Conservation (phyloP, 2,329 filamentous ascomycete species). For the Ophiobolus disseminans region DNA sequence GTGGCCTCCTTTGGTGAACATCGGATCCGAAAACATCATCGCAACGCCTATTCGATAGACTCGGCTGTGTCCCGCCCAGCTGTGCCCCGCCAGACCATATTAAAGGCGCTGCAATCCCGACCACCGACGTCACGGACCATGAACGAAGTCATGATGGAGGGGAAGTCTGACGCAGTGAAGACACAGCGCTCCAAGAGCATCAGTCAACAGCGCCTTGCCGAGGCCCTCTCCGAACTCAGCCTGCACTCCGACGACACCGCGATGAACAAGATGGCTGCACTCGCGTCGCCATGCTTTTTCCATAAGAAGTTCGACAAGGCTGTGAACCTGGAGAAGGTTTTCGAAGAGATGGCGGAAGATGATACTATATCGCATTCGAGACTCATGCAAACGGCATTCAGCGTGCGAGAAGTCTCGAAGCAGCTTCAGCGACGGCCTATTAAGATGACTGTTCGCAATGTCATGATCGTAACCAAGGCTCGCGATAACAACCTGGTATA, state of each 20-base stretch:
- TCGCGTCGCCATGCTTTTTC: conserved; percentile 96
- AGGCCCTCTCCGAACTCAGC: conserved; percentile 62
- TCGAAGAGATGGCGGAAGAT: conserved; percentile 89
- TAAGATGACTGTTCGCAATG: conserved; percentile 86
- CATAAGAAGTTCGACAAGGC: conserved; percentile 96
- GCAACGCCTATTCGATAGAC: conserved; percentile 64
- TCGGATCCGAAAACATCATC: conserved; percentile 47
- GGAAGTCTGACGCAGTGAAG: conserved; percentile 42
- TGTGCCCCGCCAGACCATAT: conserved; percentile 79
- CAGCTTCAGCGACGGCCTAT: conserved; percentile 92
- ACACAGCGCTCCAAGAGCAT: conserved; percentile 38
- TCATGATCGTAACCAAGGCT: conserved; percentile 99
- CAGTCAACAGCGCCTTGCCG: conserved; percentile 65
- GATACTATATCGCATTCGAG: conserved; percentile 93
- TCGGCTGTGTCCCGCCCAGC: no score
- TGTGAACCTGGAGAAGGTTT: conserved; percentile 90
- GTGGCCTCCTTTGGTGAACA: conserved; percentile 48
- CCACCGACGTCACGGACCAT: conserved; percentile 64
- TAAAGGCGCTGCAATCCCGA: conserved; percentile 78
- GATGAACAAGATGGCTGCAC: conserved; percentile 63
- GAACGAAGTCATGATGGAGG: conserved; percentile 64
- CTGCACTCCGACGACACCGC: conserved; percentile 52
- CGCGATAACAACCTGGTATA: conserved; percentile 92
- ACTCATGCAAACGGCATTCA: conserved; percentile 92
- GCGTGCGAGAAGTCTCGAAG: conserved; percentile 93